Base-by-base conservation (phyloP, 2,329 filamentous ascomycete species). In the Neocatenulostroma microsporum region DNA sequence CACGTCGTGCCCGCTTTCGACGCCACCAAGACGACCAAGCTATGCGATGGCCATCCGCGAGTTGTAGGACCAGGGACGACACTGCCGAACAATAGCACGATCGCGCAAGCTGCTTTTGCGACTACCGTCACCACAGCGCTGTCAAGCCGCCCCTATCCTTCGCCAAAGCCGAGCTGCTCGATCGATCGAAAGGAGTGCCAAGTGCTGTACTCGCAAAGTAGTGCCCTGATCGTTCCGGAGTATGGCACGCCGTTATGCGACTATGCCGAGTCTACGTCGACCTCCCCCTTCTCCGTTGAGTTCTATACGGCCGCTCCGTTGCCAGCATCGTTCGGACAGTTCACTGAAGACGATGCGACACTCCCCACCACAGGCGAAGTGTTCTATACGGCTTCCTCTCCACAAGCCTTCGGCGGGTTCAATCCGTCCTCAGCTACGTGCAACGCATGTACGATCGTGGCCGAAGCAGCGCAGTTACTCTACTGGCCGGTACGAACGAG, bases 401-500 rank as follows among this genome's bases (percentile, higher is more conserved):
- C n/a, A n/a, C n/a, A n/a, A n/a, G n/a, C n/a, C n/a, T n/a, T n/a
- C n/a, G n/a, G n/a, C n/a, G n/a, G n/a, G n/a, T n/a, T n/a, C n/a
- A n/a, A n/a, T n/a, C n/a, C n/a, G n/a, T n/a, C n/a, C n/a, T n/a
- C n/a, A n/a, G n/a, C n/a, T n/a, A 30, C 28, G 15, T 30, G 28
- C 14, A 30, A 30, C n/a, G 28, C 17, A 9, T 30, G 28, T 18
- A 30, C 20, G 28, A 18, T 30, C 17, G 14, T 30, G 14, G 28
- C 28, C 20, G 28, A 14, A 7, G 28, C 17, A 19, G 28, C 28
- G n/a, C 28, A 30, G 17, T 8, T 30, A 11, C n/a, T 30, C 5
- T 30, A 30, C 28, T 30, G 28, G 28, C 28, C 28, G n/a, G 14
- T 30, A 8, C 28, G 28, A 5, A 30, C 28, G 5, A 17, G 20